A percentile compares a stretch with the other conserved stretches of the same genome.
Conservation (phyloP, 1,284 basidiomycete genomes). For the Lentinula novae-zelandiae region DNA sequence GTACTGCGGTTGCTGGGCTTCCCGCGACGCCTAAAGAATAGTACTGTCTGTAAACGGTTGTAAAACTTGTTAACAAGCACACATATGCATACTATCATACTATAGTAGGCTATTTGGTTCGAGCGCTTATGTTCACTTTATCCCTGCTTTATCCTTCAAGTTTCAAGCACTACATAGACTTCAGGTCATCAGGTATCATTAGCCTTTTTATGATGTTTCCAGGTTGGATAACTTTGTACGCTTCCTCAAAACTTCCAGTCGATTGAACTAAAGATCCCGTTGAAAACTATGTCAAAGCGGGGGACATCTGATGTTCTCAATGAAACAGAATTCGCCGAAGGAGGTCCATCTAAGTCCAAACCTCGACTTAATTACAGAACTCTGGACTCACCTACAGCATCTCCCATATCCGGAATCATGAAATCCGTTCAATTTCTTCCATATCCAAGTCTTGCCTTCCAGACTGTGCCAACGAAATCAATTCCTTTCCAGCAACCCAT, state of each 20-base stretch:
- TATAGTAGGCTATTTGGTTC: too few relatives aligned
- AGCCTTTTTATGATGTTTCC: too few relatives aligned
- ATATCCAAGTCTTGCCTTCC: constrained; percentile 6
- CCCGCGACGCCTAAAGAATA: too few relatives aligned
- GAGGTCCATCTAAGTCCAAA: neutral
- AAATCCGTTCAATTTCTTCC: neutral
- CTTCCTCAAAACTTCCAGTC: neutral
- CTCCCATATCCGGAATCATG: neutral
- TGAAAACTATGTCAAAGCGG: constrained; percentile 5
- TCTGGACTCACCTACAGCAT: neutral
- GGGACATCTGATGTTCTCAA: constrained; percentile 5
- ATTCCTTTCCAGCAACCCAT: constrained; percentile 58
- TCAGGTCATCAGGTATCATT: too few relatives aligned
- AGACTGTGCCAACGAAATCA: constrained; percentile 24
- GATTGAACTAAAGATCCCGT: neutral
- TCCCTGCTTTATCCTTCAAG: too few relatives aligned
- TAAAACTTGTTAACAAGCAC: too few relatives aligned
- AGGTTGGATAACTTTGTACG: too few relatives aligned
- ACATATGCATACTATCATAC: too few relatives aligned
- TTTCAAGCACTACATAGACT: too few relatives aligned
- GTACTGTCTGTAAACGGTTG: too few relatives aligned
- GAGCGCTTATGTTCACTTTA: too few relatives aligned
- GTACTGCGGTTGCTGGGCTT: too few relatives aligned
- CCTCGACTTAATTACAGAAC: neutral
- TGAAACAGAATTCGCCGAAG: neutral